Conservation (phyloP, 371 early-diverging fungal genomes). For the Apophysomyces variabilis region DNA sequence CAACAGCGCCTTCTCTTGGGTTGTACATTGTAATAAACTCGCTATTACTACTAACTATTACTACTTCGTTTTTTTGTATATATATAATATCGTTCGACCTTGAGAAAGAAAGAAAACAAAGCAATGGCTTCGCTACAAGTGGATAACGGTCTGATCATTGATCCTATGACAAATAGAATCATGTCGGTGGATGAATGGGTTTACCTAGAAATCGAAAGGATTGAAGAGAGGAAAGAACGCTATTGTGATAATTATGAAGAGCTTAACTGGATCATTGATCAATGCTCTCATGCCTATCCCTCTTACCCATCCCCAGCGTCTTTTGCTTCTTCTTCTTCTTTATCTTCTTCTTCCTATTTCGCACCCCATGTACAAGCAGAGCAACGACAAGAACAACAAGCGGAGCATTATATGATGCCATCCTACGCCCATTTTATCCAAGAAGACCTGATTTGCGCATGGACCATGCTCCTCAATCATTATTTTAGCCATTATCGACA, state of each 20-base stretch:
- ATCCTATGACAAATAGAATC: not conserved
- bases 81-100: too few relatives aligned
- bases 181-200: conserved; percentile 4
- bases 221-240: conserved; percentile 2
- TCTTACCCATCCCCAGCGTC: too few relatives aligned
- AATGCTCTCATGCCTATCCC: too few relatives aligned
- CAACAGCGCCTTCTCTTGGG: too few relatives aligned
- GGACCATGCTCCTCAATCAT: not conserved
- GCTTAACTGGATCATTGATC: not conserved
- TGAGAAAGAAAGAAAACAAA: too few relatives aligned
- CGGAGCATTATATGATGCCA: not conserved
- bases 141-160: not conserved
- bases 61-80: too few relatives aligned
- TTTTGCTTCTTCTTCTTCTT: too few relatives aligned
- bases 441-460: not conserved
- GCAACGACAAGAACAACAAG: not conserved
- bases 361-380: too few relatives aligned
- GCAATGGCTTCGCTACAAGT: not conserved
- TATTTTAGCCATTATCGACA: not conserved
- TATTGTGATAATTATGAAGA: not conserved
- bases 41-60: too few relatives aligned
- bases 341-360: too few relatives aligned
- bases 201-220: not conserved
- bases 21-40: too few relatives aligned
- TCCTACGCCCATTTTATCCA: not conserved